These are phyloP conservation scores for Moelleriella libera DNA, from an alignment of 2,329 filamentous ascomycete genomes.

Conservation along the genomic window DNA sequence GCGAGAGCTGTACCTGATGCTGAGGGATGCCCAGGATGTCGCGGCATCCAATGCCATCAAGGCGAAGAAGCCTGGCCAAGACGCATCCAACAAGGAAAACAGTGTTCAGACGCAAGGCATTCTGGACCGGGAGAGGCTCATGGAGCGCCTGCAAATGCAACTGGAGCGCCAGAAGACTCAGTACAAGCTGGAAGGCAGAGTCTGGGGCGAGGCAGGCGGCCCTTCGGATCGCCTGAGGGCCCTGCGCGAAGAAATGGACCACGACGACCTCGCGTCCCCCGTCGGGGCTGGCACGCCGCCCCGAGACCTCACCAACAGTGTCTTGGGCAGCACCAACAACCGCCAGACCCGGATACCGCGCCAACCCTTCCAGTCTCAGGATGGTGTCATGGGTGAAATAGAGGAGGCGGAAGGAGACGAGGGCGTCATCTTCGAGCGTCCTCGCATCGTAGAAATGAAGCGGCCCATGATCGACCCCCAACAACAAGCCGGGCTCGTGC, in stretches of 20 bases:
- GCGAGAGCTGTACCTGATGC: constrained; percentile 93
- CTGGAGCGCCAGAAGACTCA: constrained; percentile 95
- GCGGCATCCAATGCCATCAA: constrained; percentile 70
- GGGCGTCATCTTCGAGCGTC: constrained; percentile 60
- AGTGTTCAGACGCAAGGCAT: constrained; percentile 79
- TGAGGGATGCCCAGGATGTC: constrained; percentile 91
- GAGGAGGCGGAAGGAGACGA: constrained; percentile 38
- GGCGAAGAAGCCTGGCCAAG: constrained; percentile 26
- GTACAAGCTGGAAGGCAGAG: constrained; percentile 87
- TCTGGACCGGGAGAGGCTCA: constrained; percentile 78
- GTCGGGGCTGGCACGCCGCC: constrained; percentile 37
- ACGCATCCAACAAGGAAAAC: constrained; percentile 49
- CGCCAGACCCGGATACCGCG: constrained; percentile 43
- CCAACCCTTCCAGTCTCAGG: constrained; percentile 34
- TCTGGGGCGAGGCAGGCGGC: constrained; percentile 69
- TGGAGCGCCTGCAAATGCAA: constrained; percentile 89
- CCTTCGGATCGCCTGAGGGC: constrained; percentile 88
- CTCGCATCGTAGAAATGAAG: constrained; percentile 64
- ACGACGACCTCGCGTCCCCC: constrained; percentile 30
- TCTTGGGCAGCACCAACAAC: constrained; percentile 57
- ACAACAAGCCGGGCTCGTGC: constrained; percentile 51
- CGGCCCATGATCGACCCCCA: constrained; percentile 52
- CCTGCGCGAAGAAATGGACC: constrained; percentile 88
- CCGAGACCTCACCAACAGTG: constrained; percentile 53
- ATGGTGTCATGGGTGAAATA: constrained; percentile 30